These are phyloP conservation scores for Stagonosporopsis rhizophila DNA, from an alignment of 2,329 filamentous ascomycete genomes.

Conservation along the genomic window DNA sequence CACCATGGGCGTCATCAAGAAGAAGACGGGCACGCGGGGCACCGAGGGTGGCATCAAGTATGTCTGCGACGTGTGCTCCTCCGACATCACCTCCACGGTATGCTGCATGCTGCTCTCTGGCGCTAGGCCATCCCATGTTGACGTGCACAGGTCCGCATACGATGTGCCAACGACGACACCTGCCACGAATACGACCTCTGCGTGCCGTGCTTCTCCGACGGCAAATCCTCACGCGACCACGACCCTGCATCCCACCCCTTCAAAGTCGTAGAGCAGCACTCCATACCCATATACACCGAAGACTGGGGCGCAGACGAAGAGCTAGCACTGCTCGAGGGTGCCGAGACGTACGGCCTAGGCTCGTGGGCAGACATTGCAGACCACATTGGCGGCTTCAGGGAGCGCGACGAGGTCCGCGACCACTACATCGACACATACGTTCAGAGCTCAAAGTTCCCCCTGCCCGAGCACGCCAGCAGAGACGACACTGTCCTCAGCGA, in stretches of 20 bases:
- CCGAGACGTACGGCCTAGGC: constrained; percentile 93
- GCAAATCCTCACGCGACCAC: constrained; percentile 80
- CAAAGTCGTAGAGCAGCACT: constrained; percentile 97
- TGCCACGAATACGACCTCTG: constrained; percentile 98
- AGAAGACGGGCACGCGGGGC: constrained; percentile 86
- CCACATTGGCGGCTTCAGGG: constrained; percentile 93
- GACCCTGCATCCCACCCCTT: constrained; percentile 86
- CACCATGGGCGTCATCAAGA: constrained; percentile 90
- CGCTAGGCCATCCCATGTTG: constrained; percentile 7
- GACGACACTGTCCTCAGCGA: constrained; percentile 80
- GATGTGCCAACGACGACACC: constrained; percentile 75
- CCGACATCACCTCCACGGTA: constrained; percentile 96
- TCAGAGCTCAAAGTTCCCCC: constrained; percentile 80
- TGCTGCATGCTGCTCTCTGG: constrained; percentile 44
- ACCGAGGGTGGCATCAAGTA: constrained; percentile 83
- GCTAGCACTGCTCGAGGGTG: constrained; percentile 88
- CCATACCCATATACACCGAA: constrained; percentile 91
- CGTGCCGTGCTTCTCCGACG: constrained; percentile 90
- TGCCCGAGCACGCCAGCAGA: constrained; percentile 85
- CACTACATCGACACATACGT: constrained; percentile 92
- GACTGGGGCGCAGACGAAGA: constrained; percentile 99
- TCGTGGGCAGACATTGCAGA: constrained; percentile 99
- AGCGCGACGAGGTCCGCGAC: constrained; percentile 93
- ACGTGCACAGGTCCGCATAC: constrained; percentile 79
- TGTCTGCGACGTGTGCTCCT: constrained; percentile 95